Evolutionary conservation across 139 green algal genomes (phyloP).

Genomic region (Coelastrella sp.): DNA sequence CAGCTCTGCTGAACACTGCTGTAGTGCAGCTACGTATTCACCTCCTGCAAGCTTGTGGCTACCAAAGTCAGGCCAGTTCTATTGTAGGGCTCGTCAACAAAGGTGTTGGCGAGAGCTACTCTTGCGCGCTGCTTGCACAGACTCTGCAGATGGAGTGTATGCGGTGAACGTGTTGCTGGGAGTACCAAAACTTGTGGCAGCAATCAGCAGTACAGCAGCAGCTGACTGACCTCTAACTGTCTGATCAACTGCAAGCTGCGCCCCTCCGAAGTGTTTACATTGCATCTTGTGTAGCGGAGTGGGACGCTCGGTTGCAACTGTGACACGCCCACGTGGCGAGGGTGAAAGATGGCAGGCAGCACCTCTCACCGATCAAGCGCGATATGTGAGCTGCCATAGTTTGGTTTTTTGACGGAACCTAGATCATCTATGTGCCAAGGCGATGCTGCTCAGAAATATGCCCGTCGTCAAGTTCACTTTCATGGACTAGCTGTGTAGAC

Average conservation of each 20-base stretch:
- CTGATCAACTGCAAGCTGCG: constrained; percentile 52
- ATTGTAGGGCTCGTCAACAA: constrained; percentile 83
- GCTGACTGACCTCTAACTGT: constrained; percentile 59
- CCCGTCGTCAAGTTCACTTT: too few relatives aligned
- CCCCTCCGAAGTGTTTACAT: constrained; percentile 78
- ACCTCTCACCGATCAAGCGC: too few relatives aligned
- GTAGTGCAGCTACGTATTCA: not conserved
- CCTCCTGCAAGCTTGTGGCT: constrained; percentile 10
- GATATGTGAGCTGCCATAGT: too few relatives aligned
- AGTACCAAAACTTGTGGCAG: not conserved
- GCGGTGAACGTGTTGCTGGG: too few relatives aligned
- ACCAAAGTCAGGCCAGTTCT: constrained; percentile 80
- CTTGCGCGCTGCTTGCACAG: not conserved
- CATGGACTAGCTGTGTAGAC: too few relatives aligned
- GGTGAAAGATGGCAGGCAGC: too few relatives aligned
- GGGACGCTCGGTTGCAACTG: too few relatives aligned
- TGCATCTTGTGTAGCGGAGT: constrained; percentile 71
- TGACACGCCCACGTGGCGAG: not conserved
- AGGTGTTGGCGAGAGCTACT: constrained; percentile 63
- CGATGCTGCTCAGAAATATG: too few relatives aligned
- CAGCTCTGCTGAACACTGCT: too few relatives aligned
- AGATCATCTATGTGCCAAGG: too few relatives aligned
- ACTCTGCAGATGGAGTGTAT: not conserved
- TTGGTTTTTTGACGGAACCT: too few relatives aligned
- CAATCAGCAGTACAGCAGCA: too few relatives aligned